These are phyloP conservation scores for Pneumocystis wakefieldiae DNA, from an alignment of 1,139 yeast genomes.

Conservation along the genomic window DNA sequence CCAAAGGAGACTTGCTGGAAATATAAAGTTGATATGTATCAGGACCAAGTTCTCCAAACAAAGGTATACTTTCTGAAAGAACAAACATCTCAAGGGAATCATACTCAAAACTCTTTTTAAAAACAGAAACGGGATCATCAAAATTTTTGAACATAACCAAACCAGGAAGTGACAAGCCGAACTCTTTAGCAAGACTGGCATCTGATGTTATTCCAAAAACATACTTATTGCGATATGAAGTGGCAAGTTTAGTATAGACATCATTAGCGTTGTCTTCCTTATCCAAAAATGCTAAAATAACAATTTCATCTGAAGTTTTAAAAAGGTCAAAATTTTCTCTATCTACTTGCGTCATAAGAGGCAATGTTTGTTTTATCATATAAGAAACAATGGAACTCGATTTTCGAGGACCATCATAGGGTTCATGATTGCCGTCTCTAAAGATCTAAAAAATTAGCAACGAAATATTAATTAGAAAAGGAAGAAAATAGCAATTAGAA, in stretches of 20 bases:
- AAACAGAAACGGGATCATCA: conserved; percentile 32
- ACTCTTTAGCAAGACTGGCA: conserved; percentile 32
- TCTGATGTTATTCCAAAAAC: conserved; percentile 45
- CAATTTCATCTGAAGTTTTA: conserved; percentile 35
- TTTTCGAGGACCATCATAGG: conserved; percentile 73
- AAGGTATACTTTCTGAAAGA: conserved; percentile 60
- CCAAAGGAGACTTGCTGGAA: conserved; percentile 60
- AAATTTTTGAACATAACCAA: conserved; percentile 34
- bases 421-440: conserved; percentile 39
- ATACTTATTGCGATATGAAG: conserved; percentile 43
- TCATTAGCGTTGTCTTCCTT: conserved; percentile 26
- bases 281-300: conserved; percentile 34
- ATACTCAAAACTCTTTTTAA: conserved; percentile 27
- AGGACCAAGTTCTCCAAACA: conserved; percentile 81
- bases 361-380: conserved; percentile 72
- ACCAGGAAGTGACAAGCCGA: conserved; percentile 28
- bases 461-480: background rate
- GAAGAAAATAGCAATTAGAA: background rate
- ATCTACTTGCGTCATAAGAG: conserved; percentile 51
- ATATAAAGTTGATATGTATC: conserved; percentile 64
- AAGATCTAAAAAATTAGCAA: conserved; percentile 30
- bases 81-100: conserved; percentile 40
- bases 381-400: conserved; percentile 61
- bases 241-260: conserved; percentile 43
- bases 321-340: conserved; percentile 38